Base-by-base conservation (phyloP, 2,329 filamentous ascomycete genomes). In the Coniochaeta pulveracea region DNA sequence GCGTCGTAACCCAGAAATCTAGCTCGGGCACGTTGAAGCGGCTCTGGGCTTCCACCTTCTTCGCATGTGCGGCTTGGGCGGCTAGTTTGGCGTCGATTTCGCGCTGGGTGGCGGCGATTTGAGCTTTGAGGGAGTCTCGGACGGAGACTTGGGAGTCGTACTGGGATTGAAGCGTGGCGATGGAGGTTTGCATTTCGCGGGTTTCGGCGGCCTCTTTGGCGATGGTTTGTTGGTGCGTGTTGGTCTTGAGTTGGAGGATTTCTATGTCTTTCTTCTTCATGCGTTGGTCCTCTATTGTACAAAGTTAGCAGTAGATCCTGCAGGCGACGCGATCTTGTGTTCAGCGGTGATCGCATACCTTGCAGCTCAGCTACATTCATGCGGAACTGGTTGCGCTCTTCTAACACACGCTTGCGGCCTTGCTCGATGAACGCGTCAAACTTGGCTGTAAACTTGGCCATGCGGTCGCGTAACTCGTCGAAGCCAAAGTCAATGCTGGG, bases 341-440 rank as follows among this genome's bases (percentile, higher is more conserved):
- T n/a, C n/a, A n/a, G n/a, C n/a, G n/a, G n/a, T n/a, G n/a, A n/a
- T 6, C 11, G 33, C 26, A 21, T 66, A 93, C 89, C 89, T 64
- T 93, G 81, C 22, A 94, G 61, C 56, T 96, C 91, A 28, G 85
- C 81, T 16, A 96, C 64, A 48, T 83, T 93, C 63, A 91, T 81
- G 42, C 83, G 82, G 52, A 95, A 98, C 40, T 93, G 80, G 50
- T 95, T 96, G 50, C 86, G 76, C 63, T 96, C 88, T 49, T 95
- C 86, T 6, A 96, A 57, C 0, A 96, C 85, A 34, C 84, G 76
- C 57, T 93, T 93, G 32, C 89, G 73, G 0, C 88, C 86, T 42
- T 84, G 78, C 50, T 94, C 89, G 42, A 98, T 95, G 47, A 95
- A 96, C 0, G 79, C 77, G 52, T 98, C 91, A 47, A 98, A 98